Evolutionary conservation across 2,329 filamentous ascomycete genomes (phyloP).

Genomic region (Fusarium sp.): DNA sequence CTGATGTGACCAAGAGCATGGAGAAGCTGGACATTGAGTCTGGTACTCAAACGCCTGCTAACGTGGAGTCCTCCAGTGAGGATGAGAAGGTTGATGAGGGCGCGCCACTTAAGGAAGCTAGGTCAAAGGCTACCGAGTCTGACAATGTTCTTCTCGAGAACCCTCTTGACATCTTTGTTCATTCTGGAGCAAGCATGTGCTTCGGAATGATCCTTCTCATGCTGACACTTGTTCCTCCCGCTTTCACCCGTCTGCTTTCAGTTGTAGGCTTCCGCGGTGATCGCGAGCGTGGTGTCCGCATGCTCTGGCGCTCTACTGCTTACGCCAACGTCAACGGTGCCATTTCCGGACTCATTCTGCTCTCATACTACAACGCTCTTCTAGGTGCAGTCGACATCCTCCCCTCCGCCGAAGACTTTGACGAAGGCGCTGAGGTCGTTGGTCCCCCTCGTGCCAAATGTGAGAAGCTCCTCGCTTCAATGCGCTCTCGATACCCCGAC

Average conservation of each 20-base stretch:
- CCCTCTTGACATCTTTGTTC: slow-evolving; percentile 86
- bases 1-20: slow-evolving; percentile 49
- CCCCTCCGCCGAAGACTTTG: slow-evolving; percentile 66
- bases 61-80: slow-evolving; percentile 33
- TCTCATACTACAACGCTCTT: slow-evolving; percentile 90
- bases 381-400: slow-evolving; percentile 90
- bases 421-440: slow-evolving; percentile 67
- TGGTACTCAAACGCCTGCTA: slow-evolving; percentile 56
- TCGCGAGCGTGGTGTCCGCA: slow-evolving; percentile 79
- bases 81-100: slow-evolving; percentile 36
- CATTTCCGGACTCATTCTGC: slow-evolving; percentile 81
- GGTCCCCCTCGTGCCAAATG: slow-evolving; percentile 80
- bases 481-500: slow-evolving; percentile 82
- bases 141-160: slow-evolving; percentile 75
- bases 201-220: slow-evolving; percentile 87
- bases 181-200: slow-evolving; percentile 88
- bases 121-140: slow-evolving; percentile 56
- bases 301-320: slow-evolving; percentile 91
- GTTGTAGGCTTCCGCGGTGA: slow-evolving; percentile 94
- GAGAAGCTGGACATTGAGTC: slow-evolving; percentile 49
- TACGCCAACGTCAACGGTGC: slow-evolving; percentile 94
- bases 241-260: slow-evolving; percentile 86
- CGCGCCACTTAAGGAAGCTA: slow-evolving; percentile 38
- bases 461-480: slow-evolving; percentile 72
- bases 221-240: slow-evolving; percentile 91